These are phyloP conservation scores for Choiromyces venosus DNA, from an alignment of 495 filamentous ascomycete genomes.

Conservation along the genomic window DNA sequence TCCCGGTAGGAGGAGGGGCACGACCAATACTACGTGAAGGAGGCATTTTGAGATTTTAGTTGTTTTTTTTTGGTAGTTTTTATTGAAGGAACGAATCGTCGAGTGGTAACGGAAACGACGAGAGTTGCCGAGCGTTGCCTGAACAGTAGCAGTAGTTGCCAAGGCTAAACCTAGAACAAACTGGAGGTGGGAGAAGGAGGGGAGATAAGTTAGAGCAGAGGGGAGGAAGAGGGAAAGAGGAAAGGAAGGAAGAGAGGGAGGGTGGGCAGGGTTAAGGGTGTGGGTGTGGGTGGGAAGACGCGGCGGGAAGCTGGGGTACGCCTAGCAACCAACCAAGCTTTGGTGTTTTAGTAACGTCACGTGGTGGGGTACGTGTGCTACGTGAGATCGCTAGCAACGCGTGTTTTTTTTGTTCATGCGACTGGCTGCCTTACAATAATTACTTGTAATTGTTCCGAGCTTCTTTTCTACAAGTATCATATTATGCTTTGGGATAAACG, in stretches of 20 bases:
- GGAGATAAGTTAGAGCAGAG: background rate
- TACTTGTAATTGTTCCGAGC: background rate
- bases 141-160: background rate
- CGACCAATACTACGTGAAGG: background rate
- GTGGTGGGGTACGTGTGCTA: background rate
- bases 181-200: background rate
- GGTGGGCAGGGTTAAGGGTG: background rate
- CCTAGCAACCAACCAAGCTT: background rate
- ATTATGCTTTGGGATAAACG: too few species aligned
- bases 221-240: background rate
- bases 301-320: background rate
- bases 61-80: background rate
- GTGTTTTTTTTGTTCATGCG: too few species aligned
- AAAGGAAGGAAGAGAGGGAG: background rate
- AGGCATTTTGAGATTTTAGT: background rate
- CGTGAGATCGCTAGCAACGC: too few species aligned
- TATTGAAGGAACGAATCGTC: background rate
- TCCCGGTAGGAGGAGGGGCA: slow-evolving; percentile 19
- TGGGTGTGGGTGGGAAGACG: background rate
- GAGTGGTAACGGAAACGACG: background rate
- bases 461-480: too few species aligned
- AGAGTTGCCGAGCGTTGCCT: background rate
- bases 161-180: too few species aligned
- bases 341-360: background rate
- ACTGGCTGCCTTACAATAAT: background rate